Evolutionary conservation across 1,284 basidiomycete genomes (phyloP).

Genomic region (Ceratobasidium sp.): DNA sequence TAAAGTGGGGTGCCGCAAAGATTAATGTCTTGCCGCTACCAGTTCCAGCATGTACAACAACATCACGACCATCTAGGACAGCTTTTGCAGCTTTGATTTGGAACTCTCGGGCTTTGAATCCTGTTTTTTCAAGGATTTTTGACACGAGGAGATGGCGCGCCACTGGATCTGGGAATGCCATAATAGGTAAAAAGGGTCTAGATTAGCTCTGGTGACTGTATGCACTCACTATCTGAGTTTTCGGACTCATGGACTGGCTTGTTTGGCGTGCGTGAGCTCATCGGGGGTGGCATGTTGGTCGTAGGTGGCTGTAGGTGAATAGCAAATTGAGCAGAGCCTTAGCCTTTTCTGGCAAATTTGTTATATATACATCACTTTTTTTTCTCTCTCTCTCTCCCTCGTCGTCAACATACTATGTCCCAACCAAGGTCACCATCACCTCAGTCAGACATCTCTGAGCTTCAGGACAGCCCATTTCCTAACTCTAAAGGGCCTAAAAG

Average conservation of each 20-base stretch:
- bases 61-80: neutral
- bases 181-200: neutral
- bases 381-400: neutral
- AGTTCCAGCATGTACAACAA: slow-evolving; percentile 21
- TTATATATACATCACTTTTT: slow-evolving; percentile 13
- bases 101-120: slow-evolving; percentile 1
- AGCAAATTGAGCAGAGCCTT: neutral
- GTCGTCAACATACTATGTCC: neutral
- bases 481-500: slow-evolving; percentile 12
- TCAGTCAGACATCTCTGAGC: slow-evolving; percentile 10
- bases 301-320: neutral
- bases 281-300: neutral
- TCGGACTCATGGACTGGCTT: neutral
- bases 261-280: neutral
- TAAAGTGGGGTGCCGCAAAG: slow-evolving; percentile 17
- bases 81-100: neutral
- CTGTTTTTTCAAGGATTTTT: slow-evolving; percentile 12
- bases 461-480: neutral
- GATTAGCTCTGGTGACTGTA: neutral
- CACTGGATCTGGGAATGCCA: neutral
- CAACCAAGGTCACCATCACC: neutral
- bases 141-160: neutral
- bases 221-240: neutral
- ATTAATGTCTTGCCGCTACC: slow-evolving; percentile 17
- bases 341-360: slow-evolving; percentile 9